Evolutionary conservation across 345 rosid genomes (phyloP).

Genomic region (Schrenkiella parvula): DNA sequence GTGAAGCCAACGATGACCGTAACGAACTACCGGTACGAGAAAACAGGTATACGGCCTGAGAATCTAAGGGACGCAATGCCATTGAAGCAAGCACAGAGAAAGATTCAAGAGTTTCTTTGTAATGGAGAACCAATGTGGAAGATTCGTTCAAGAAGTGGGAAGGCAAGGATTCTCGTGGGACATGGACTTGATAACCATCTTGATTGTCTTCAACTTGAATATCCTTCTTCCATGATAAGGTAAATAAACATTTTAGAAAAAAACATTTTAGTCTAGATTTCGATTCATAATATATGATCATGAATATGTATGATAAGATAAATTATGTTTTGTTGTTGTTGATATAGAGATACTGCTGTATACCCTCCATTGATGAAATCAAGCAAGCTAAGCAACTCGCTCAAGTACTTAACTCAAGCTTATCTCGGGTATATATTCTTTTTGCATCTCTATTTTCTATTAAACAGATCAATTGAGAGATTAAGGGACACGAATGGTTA

Average conservation of each 20-base stretch:
- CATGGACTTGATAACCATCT: slow-evolving; percentile 80
- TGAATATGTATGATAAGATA: neutral
- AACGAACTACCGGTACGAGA: slow-evolving; percentile 75
- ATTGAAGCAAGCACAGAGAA: slow-evolving; percentile 57
- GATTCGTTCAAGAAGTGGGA: slow-evolving; percentile 62
- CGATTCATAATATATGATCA: neutral
- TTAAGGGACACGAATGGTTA: too few relatives aligned
- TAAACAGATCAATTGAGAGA: neutral
- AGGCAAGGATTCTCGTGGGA: slow-evolving; percentile 83
- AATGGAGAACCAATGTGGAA: slow-evolving; percentile 86
- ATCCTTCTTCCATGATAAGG: slow-evolving; percentile 71
- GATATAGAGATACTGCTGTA: slow-evolving; percentile 73
- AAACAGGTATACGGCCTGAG: slow-evolving; percentile 70
- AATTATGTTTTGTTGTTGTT: neutral
- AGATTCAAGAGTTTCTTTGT: slow-evolving; percentile 74
- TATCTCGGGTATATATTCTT: neutral
- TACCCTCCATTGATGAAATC: slow-evolving; percentile 90
- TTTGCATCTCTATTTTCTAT: neutral
- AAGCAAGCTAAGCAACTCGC: slow-evolving; percentile 85
- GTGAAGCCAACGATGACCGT: slow-evolving; percentile 66
- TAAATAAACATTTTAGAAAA: slow-evolving; percentile 25
- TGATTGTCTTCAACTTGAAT: slow-evolving; percentile 65
- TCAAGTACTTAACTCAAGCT: slow-evolving; percentile 45
- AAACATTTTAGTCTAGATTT: neutral
- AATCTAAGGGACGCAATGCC: slow-evolving; percentile 63